Conservation (phyloP, 2,329 filamentous ascomycete genomes). For the Calonectria hawksworthii region DNA sequence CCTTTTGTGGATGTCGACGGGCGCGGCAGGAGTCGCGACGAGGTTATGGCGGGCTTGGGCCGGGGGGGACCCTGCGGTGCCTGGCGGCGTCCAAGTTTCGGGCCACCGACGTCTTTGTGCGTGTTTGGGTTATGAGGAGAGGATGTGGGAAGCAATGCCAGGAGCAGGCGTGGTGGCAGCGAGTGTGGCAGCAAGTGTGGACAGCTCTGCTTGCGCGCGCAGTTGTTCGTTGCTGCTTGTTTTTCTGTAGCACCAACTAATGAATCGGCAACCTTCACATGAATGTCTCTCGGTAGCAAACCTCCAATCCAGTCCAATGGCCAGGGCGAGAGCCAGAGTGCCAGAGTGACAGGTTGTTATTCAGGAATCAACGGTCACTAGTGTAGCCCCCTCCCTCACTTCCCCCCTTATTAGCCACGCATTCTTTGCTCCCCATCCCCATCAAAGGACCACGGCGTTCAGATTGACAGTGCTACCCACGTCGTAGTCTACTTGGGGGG, state of each 20-base stretch:
- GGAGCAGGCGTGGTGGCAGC: neutral
- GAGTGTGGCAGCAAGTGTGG: neutral
- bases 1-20: slow-evolving; percentile 24
- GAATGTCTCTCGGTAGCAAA: neutral
- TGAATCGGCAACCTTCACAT: neutral
- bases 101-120: slow-evolving; percentile 21
- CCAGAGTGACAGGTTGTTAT: slow-evolving; percentile 7
- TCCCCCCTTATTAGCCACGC: slow-evolving; percentile 26
- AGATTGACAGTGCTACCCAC: slow-evolving; percentile 18
- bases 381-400: slow-evolving; percentile 33
- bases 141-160: neutral
- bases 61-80: slow-evolving; percentile 31
- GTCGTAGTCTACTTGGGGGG: neutral
- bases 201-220: neutral
- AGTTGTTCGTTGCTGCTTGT: neutral
- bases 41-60: slow-evolving; percentile 18
- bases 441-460: slow-evolving; percentile 2
- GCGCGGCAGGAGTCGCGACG: slow-evolving; percentile 14
- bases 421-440: slow-evolving; percentile 22
- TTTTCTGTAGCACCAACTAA: neutral
- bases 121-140: neutral
- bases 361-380: slow-evolving; percentile 41
- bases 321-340: slow-evolving; percentile 7
- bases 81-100: slow-evolving; percentile 23
- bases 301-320: neutral